Percentiles rank a stretch among this genome's conserved stretches.
These are phyloP conservation scores for Clavaria fumosa DNA, from an alignment of 768 basidiomycete genomes.

Conservation along the genomic window DNA sequence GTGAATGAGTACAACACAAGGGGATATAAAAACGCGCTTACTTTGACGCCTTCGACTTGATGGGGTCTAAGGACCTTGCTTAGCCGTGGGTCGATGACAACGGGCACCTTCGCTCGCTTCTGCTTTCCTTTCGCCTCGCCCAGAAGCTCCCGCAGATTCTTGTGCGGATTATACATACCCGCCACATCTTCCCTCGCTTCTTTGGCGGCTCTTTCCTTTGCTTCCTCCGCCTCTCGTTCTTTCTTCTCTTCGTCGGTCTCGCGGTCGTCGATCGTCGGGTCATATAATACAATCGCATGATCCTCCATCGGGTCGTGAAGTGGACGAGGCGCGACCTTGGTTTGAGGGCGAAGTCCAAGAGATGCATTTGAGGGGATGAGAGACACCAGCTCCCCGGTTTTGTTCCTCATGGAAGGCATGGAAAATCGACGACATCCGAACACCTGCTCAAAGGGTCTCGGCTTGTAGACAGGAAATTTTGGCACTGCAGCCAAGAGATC, in stretches of 20 bases:
- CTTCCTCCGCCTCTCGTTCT: conserved; percentile 60
- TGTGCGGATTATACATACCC: conserved; percentile 81
- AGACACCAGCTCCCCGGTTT: conserved; percentile 46
- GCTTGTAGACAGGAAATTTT: conserved; percentile 66
- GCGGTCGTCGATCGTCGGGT: conserved; percentile 86
- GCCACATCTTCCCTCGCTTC: conserved; percentile 56
- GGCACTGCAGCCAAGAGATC: conserved; percentile 46
- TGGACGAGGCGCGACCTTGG: conserved; percentile 74
- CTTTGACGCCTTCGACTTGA: conserved; percentile 97
- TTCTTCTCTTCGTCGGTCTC: conserved; percentile 79
- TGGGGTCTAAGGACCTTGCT: conserved; percentile 86
- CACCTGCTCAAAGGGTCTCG: conserved; percentile 57
- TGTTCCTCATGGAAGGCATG: conserved; percentile 66
- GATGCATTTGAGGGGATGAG: conserved; percentile 50
- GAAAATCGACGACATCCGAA: conserved; percentile 46
- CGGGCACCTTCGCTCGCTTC: conserved; percentile 68
- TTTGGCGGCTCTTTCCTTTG: conserved; percentile 41
- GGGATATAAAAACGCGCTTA: conserved; percentile 18
- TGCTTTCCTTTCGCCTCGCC: conserved; percentile 61
- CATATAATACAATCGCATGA: conserved; percentile 93
- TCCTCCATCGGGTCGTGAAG: conserved; percentile 97
- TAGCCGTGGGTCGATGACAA: conserved; percentile 87
- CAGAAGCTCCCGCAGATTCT: conserved; percentile 66
- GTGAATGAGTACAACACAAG: conserved; percentile 4
- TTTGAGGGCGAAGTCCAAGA: conserved; percentile 72